These are phyloP conservation scores for Intubia oerlemansii DNA, from an alignment of 2,329 filamentous ascomycete genomes.

Conservation along the genomic window DNA sequence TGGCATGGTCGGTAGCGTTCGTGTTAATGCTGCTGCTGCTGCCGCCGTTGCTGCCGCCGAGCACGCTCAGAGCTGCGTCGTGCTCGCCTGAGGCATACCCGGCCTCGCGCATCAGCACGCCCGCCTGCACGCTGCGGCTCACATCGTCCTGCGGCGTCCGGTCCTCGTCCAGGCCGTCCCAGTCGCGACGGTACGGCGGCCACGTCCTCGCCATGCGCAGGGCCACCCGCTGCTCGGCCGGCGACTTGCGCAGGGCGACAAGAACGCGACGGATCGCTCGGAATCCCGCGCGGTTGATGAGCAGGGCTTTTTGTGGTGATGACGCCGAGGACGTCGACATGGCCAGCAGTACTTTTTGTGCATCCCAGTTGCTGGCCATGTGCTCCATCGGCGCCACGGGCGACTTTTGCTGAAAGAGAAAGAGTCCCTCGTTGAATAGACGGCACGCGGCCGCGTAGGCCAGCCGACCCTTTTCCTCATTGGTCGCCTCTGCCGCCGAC, in stretches of 20 bases:
- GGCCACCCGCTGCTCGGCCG: conserved; percentile 25
- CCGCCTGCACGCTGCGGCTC: conserved; percentile 30
- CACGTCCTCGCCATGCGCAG: conserved; percentile 28
- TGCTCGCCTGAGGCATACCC: conserved; percentile 26
- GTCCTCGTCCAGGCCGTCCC: conserved; percentile 37
- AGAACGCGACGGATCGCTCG: conserved; percentile 31
- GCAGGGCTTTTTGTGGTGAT: conserved; percentile 26
- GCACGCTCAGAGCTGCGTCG: conserved; percentile 26
- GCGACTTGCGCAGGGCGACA: conserved; percentile 28
- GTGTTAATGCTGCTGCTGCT: too few species aligned
- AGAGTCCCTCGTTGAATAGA: conserved; percentile 20
- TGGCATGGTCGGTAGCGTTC: too few species aligned
- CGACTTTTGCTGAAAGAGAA: conserved; percentile 16
- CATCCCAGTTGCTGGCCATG: conserved; percentile 31
- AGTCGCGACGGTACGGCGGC: conserved; percentile 36
- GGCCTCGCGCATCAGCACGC: conserved; percentile 31
- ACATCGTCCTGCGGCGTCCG: conserved; percentile 27
- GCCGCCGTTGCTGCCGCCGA: conserved; percentile 29
- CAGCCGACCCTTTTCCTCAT: too few species aligned
- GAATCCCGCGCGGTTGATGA: conserved; percentile 30
- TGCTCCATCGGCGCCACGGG: conserved; percentile 12
- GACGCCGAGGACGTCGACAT: conserved; percentile 24
- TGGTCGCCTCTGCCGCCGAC: too few species aligned
- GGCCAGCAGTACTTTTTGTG: conserved; percentile 29
- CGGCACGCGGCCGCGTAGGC: conserved; percentile 13